Evolutionary conservation across 768 basidiomycete species (phyloP), one percentile per base, ranked within the genome.

Genomic region (Grammothele lineata): DNA sequence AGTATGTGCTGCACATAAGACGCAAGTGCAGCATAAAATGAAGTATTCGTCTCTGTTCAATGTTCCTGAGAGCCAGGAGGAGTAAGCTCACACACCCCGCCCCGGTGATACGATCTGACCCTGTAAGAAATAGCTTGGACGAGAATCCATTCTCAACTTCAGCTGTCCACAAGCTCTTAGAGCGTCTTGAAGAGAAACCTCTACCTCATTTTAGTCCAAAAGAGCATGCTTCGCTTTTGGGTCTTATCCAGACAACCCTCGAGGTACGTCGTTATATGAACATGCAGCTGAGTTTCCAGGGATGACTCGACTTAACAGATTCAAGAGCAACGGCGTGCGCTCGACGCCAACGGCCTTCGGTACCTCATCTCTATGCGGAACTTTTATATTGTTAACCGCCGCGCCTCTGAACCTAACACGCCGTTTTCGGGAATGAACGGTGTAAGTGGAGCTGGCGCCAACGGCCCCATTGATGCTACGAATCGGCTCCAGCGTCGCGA

Each of bases 311-410:
- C 10, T 10, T 7, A 26, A 11, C 42, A 52, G 45, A 45, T 23
- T 54, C 88, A 97, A 39, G 87, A 92, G 56, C 92, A 94, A 62
- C 79, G 83, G 2, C 81, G 93, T n/a, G 83, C 94, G 0, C 70
- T 97, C 21, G 95, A 99, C 66, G 70, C 88, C 2, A 94, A 93
- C 62, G 96, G 95, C 1, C 72, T 96, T 37, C 85, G 95, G 37
- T 99, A 94, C 67, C 76, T 97, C 26, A 85, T 93, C 46, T 90
- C 92, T 12, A 85, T 98, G 80, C 80, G 92, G 7, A 88, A 90
- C 4, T 94, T 93, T 62, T 87, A 89, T 62, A 91, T 93, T 47
- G 71, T 89, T 50, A 90, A 92, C 58, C 73, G 72, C 42, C 80
- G 88, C 6, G 74, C 75, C 12, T 76, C 81, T 10, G 66, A 59